Evolutionary conservation across 2,329 filamentous ascomycete genomes (phyloP), one percentile per base, ranked within the genome.

Genomic region (Fusarium sp.): DNA sequence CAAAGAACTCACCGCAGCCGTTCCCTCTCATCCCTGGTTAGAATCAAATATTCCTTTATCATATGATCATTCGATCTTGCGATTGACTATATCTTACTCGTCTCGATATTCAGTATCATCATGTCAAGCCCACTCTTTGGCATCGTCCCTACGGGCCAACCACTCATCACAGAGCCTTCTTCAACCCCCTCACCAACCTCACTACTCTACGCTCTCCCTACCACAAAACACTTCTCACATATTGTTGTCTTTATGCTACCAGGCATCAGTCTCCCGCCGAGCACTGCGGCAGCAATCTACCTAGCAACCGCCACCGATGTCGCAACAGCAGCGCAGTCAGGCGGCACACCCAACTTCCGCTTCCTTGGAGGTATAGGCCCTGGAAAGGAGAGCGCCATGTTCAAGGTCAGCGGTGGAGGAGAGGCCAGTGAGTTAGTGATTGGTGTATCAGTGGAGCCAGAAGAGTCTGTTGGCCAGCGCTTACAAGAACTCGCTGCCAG

Each of bases 301-400:
- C 89, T 97, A 54, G 92, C 86, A 58, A 86, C 95, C 7, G 68
- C 85, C 65, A 45, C 80, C 83, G 61, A 82, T 75, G 81, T 85
- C 55, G 81, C 85, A 38, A 75, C 80, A 11, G 82, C 83, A 3
- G 81, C 83, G 20, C 73, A 82, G 6, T 81, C 84, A 9, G 85
- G 85, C 41, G 82, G 82, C 45, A 77, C 81, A 7, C 85, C 88
- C 3, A 89, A 92, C 53, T 97, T 97, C 84, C 91, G 89, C 69
- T 94, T 99, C 78, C 90, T 98, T 9, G 96, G 97, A 72, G 96
- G 92, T 55, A 91, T 99, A 63, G 95, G 94, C 3, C 92, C 93
- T 41, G 94, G 95, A 64, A 98, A 98, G 80, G 95, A 96, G 77
- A 96, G 93, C 75, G 94, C 95, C 41, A 93, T 98, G 65, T 98